Conservation (phyloP, 345 rosid genomes). For the Eucalyptus guilfoylei region DNA sequence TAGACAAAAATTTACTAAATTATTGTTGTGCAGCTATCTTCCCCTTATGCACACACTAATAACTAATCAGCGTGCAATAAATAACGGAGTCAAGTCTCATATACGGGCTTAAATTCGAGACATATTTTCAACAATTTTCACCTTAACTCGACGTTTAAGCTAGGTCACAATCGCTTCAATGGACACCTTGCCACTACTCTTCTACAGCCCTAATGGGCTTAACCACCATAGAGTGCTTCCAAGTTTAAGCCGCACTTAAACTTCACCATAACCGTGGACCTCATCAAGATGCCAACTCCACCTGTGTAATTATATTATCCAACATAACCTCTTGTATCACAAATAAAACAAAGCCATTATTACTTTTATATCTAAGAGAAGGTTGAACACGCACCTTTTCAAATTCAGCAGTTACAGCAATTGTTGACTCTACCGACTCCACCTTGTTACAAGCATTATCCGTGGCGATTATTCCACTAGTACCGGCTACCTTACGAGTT, state of each 20-base stretch:
- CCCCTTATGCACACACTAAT: no score
- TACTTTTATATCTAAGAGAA: background rate
- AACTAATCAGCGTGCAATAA: rapidly evolving
- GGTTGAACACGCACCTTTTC: background rate
- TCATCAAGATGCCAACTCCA: background rate
- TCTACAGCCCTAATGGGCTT: background rate
- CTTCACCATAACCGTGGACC: background rate
- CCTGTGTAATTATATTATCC: background rate
- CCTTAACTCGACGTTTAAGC: background rate
- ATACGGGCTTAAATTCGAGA: no score
- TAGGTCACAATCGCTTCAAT: background rate
- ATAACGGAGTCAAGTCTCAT: no score
- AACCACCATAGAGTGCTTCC: background rate
- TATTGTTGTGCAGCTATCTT: no score
- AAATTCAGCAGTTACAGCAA: background rate
- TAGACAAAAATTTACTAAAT: no score
- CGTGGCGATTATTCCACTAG: background rate
- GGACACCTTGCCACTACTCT: background rate
- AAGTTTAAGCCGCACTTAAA: rapidly evolving
- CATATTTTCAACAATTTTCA: background rate
- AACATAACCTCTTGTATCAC: background rate
- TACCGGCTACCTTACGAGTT: rapidly evolving
- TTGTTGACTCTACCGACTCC: background rate
- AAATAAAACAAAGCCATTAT: background rate
- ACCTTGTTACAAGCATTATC: background rate